Evolutionary conservation across 306 rosid genomes (phyloP).

Genomic region (Aeschynomene evenia): DNA sequence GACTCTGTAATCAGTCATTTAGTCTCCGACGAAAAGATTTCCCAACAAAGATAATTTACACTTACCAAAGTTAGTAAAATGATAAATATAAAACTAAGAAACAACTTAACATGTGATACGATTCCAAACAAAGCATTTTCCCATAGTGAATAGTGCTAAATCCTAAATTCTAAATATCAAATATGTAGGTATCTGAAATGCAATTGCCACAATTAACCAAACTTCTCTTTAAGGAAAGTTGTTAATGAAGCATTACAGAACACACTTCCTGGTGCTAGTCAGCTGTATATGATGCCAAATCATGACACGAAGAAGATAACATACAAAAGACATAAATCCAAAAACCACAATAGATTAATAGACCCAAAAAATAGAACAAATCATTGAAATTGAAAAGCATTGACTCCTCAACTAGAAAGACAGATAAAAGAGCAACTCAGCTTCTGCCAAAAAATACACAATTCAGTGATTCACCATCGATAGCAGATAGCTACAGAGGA

Average conservation of each 20-base stretch:
- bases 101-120: not conserved
- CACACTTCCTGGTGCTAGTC: not conserved
- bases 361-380: not conserved
- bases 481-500: not conserved
- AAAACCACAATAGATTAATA: not conserved
- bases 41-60: not conserved
- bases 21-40: not conserved
- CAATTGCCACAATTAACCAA: slow-evolving; percentile 7
- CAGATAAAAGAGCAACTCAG: slow-evolving; percentile 1
- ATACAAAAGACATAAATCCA: slow-evolving; percentile 7
- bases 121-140: not conserved
- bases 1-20: slow-evolving; percentile 12
- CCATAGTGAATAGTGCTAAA: not conserved
- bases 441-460: not conserved
- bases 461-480: slow-evolving; percentile 9
- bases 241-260: slow-evolving; percentile 17
- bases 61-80: not conserved
- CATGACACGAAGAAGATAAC: not conserved
- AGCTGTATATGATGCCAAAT: slow-evolving; percentile 17
- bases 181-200: not conserved
- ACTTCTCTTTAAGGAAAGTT: not conserved
- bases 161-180: slow-evolving; percentile 13
- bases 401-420: not conserved
- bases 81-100: not conserved
- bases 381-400: not conserved